Evolutionary conservation across 2,329 filamentous ascomycete genomes (phyloP).

Genomic region (Gaeumannomyces sp.): DNA sequence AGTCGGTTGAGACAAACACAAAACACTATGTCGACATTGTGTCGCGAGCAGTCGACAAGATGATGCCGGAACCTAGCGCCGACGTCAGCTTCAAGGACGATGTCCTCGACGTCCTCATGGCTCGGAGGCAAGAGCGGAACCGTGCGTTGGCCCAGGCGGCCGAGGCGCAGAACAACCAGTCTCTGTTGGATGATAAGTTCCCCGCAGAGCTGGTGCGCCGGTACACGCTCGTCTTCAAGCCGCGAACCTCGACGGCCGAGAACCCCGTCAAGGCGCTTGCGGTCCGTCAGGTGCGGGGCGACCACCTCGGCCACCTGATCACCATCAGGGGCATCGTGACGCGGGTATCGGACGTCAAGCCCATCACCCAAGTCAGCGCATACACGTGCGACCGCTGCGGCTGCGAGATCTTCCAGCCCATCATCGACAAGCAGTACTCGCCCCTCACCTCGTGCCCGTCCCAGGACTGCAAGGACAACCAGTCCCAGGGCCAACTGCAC

Average conservation of each 20-base stretch:
- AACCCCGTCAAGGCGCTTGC: conserved; percentile 62
- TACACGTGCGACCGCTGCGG: conserved; percentile 97
- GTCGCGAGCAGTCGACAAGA: conserved; percentile 78
- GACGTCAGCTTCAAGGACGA: conserved; percentile 95
- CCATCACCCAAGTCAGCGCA: conserved; percentile 92
- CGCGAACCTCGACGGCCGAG: conserved; percentile 66
- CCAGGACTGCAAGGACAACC: conserved; percentile 81
- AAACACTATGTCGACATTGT: conserved; percentile 93
- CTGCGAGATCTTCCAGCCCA: conserved; percentile 94
- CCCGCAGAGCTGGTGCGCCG: conserved; percentile 86
- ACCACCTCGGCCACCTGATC: conserved; percentile 88
- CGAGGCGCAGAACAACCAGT: conserved; percentile 58
- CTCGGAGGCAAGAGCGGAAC: conserved; percentile 81
- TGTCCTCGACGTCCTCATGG: conserved; percentile 93
- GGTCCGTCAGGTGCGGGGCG: conserved; percentile 88
- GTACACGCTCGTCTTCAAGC: conserved; percentile 96
- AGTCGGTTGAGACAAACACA: conserved; percentile 83
- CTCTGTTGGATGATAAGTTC: conserved; percentile 68
- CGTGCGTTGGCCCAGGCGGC: conserved; percentile 64
- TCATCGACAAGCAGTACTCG: conserved; percentile 84
- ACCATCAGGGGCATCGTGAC: conserved; percentile 92
- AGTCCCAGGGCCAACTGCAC: conserved; percentile 88
- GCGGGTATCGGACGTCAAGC: conserved; percentile 95
- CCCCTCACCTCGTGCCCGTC: conserved; percentile 85
- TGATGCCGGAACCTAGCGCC: conserved; percentile 70